Base-by-base conservation (phyloP, 2,329 filamentous ascomycete genomes). In the Diaporthe amygdali region DNA sequence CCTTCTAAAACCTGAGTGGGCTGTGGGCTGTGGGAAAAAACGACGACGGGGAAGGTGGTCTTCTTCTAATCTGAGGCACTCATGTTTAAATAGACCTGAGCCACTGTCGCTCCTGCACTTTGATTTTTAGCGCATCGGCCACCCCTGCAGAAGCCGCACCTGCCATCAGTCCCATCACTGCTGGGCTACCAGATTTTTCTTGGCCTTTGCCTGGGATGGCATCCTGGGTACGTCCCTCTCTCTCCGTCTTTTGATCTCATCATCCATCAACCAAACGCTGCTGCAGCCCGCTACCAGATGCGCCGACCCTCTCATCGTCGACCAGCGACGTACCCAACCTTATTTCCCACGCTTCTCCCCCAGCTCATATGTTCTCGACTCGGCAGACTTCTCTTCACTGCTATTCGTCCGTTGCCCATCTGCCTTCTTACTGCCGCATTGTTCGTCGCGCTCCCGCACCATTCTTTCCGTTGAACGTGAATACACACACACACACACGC, bases 81-180 rank as follows among this genome's bases (percentile, higher is more conserved):
- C 66, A 66, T 72, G 64, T 72, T 72, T 72, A 70, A 70, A 72
- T 72, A 72, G 68, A 70, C 70, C 52, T 59, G 67, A 63, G 70
- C 51, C 70, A 66, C 44, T 72, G 70, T 51, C 63, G 67, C 44
- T 37, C 52, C 34, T 39, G 32, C 34, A 32, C 69, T 72, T 63
- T 54, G 49, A 34, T 64, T 68, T 46, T 56, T 72, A 72, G 70
- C 70, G 70, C 67, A 61, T 52, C 41, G 63, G 51, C 67, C 67
- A 72, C 69, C 67, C 70, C 67, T 72, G 70, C 67, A 68, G 49
- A 64, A 68, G 63, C 69, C 67, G 70, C 63, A 69, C 68, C 70
- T 66, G 70, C 70, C 67, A 70, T 55, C 46, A n/a, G 67, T 66
- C 67, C 70, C 67, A 70, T 54, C 30, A 46, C 56, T 66, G 69